Evolutionary conservation across 1,139 yeast genomes (phyloP).

Genomic region (Candida pseudoviswanathii): DNA sequence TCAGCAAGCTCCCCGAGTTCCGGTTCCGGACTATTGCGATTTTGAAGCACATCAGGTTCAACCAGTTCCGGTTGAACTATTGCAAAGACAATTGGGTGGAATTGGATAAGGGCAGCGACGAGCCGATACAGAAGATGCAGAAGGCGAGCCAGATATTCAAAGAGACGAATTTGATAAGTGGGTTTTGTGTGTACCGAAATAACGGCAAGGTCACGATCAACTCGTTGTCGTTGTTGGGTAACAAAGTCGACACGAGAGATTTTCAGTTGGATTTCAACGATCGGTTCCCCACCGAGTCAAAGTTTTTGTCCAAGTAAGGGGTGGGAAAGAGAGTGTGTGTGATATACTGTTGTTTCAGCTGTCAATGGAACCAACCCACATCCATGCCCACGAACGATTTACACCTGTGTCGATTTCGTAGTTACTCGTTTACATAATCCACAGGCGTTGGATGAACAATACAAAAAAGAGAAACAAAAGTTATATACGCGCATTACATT

Average conservation of each 20-base stretch:
- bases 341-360: too few relatives aligned
- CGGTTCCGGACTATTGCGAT: slow-evolving; percentile 7
- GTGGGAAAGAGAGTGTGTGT: too few relatives aligned
- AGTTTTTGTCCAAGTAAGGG: neutral
- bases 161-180: slow-evolving; percentile 9
- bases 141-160: slow-evolving; percentile 7
- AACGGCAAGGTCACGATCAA: slow-evolving; percentile 9
- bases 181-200: slow-evolving; percentile 11
- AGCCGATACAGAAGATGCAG: slow-evolving; percentile 2
- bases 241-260: slow-evolving; percentile 6
- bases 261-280: slow-evolving; percentile 1
- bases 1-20: slow-evolving; percentile 2
- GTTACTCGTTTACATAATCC: too few relatives aligned
- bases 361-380: too few relatives aligned
- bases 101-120: slow-evolving; percentile 10
- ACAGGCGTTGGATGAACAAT: too few relatives aligned
- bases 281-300: slow-evolving; percentile 10
- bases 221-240: slow-evolving; percentile 7
- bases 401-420: too few relatives aligned
- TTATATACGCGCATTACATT: too few relatives aligned
- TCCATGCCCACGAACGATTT: too few relatives aligned
- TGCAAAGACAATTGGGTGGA: slow-evolving; percentile 6
- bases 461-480: too few relatives aligned
- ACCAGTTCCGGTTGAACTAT: slow-evolving; percentile 9
- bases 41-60: slow-evolving; percentile 10